Evolutionary conservation across 2,329 filamentous ascomycete genomes (phyloP).

Genomic region (Penicillium sclerotiorum): DNA sequence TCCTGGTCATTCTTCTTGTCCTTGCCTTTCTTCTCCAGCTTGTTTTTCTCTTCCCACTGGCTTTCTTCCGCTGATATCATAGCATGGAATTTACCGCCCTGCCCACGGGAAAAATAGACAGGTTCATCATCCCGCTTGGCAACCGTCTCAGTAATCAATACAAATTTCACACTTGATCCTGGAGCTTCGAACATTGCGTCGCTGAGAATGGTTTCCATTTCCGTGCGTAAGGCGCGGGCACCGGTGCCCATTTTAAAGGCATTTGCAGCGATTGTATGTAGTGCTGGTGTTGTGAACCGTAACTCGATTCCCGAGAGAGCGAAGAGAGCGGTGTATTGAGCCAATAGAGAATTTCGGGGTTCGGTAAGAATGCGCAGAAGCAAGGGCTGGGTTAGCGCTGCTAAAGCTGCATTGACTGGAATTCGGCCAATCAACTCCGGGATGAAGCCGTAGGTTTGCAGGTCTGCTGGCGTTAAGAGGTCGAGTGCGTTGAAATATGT

Average conservation of each 20-base stretch:
- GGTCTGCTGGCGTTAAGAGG: constrained; percentile 71
- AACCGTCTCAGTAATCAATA: constrained; percentile 71
- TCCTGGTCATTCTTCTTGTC: constrained; percentile 25
- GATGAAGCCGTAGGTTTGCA: constrained; percentile 87
- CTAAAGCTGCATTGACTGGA: constrained; percentile 84
- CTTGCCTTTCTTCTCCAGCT: constrained; percentile 35
- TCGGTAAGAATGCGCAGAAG: constrained; percentile 90
- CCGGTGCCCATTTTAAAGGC: constrained; percentile 73
- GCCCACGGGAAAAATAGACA: constrained; percentile 55
- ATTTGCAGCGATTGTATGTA: constrained; percentile 79
- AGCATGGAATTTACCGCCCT: constrained; percentile 54
- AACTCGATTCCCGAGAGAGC: constrained; percentile 75
- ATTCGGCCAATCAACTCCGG: constrained; percentile 95
- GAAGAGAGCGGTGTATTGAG: constrained; percentile 88
- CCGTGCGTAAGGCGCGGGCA: constrained; percentile 75
- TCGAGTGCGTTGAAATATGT: constrained; percentile 64
- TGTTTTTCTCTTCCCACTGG: constrained; percentile 50
- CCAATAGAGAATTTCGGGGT: constrained; percentile 82
- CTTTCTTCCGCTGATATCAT: constrained; percentile 55
- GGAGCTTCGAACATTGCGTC: constrained; percentile 83
- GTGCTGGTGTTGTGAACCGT: constrained; percentile 76
- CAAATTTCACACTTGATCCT: constrained; percentile 65
- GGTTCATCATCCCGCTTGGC: constrained; percentile 63
- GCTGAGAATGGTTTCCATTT: constrained; percentile 75
- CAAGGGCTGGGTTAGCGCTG: constrained; percentile 67